Percentiles rank a stretch among this genome's conserved stretches.
phyloP scores from a whole-genome alignment of 352 stramenopile species.

The Blastocystis sp. region DNA sequence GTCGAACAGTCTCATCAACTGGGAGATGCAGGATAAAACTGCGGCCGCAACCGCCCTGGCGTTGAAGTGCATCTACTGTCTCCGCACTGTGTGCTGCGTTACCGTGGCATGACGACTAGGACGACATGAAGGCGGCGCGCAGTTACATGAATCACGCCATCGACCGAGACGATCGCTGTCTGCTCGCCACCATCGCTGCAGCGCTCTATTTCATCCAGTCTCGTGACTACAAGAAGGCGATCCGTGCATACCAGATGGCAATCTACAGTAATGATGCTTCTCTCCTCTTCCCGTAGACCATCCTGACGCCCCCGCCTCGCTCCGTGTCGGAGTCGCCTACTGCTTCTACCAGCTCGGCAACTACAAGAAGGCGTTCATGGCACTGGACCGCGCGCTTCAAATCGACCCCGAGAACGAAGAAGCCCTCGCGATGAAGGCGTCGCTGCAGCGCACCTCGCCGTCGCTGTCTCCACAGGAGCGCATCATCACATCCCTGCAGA shows the following conservation, averaged over 20 bases:
- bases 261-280: background rate
- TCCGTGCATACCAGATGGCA: conserved; percentile 65
- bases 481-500: conserved; percentile 42
- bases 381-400: conserved; percentile 46
- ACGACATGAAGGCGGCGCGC: conserved; percentile 53
- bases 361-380: conserved; percentile 66
- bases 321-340: conserved; percentile 64
- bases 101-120: background rate
- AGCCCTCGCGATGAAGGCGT: conserved; percentile 58
- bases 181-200: conserved; percentile 29
- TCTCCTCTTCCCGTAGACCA: conserved; percentile 23
- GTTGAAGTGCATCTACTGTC: conserved; percentile 72
- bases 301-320: conserved; percentile 26
- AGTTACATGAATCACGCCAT: conserved; percentile 56
- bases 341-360: conserved; percentile 71
- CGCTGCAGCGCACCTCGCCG: conserved; percentile 16
- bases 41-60: conserved; percentile 48
- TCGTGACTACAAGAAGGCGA: conserved; percentile 52
- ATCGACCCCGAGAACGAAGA: conserved; percentile 46
- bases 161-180: conserved; percentile 41
- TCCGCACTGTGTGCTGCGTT: conserved; percentile 13
- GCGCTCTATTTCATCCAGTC: conserved; percentile 67
- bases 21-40: conserved; percentile 18
- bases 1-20: conserved; percentile 64
- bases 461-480: conserved; percentile 39